phyloP scores from a whole-genome alignment of 2,329 filamentous ascomycete genomes.

The Colletotrichum tanaceti region DNA sequence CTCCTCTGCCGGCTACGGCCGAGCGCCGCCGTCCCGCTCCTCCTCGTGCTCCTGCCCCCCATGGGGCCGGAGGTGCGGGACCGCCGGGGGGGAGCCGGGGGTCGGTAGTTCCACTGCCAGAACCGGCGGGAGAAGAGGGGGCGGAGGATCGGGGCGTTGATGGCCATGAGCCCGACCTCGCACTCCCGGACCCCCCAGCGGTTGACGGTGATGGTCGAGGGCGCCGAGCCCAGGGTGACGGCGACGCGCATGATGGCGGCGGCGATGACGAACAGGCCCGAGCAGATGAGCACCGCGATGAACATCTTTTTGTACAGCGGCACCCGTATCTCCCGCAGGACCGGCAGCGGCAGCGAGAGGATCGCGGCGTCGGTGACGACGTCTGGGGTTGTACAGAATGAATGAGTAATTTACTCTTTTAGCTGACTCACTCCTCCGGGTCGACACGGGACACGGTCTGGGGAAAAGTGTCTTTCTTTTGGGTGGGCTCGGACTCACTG shows the following conservation, averaged over 20 bases:
- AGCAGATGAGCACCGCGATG: conserved; percentile 28
- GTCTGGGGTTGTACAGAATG: no score
- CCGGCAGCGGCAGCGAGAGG: conserved; percentile 18
- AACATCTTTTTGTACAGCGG: conserved; percentile 26
- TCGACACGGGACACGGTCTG: no score
- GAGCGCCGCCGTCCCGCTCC: conserved; percentile 6
- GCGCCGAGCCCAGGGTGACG: conserved; percentile 30
- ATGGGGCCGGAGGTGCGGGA: conserved; percentile 3
- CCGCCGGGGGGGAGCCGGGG: no score
- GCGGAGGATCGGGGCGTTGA: conserved; percentile 24
- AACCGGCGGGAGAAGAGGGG: conserved; percentile 25
- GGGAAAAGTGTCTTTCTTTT: no score
- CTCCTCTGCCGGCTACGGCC: background rate
- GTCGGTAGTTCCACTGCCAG: conserved; percentile 34
- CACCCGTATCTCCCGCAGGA: conserved; percentile 25
- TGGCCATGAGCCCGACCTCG: conserved; percentile 26
- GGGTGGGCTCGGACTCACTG: conserved; percentile 7
- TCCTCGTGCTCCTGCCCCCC: conserved; percentile 14
- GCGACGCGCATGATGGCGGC: conserved; percentile 28
- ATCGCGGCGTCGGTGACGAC: conserved; percentile 29
- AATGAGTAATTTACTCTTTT: no score
- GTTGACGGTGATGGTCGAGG: conserved; percentile 27
- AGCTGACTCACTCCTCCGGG: no score
- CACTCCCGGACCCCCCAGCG: conserved; percentile 32
- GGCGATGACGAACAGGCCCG: conserved; percentile 29